Percentiles rank a stretch among this genome's conserved stretches.
phyloP scores from a whole-genome alignment of 305 asterid genomes.

The Solanum aculeatissimum region DNA sequence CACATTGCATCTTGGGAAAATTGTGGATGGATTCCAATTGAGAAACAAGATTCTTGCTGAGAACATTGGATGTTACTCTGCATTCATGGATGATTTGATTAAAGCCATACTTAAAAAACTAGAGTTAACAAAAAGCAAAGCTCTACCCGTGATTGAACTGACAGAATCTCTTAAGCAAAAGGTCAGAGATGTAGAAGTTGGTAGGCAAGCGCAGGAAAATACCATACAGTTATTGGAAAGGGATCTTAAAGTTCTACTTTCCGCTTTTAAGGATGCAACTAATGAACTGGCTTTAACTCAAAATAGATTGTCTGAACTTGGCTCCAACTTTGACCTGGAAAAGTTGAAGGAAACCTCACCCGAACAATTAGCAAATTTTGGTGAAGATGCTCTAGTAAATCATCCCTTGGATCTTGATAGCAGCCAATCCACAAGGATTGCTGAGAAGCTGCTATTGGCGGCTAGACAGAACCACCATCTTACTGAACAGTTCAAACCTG shows the following conservation, averaged over 20 bases:
- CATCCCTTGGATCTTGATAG: slow-evolving; percentile 19
- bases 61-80: slow-evolving; percentile 39
- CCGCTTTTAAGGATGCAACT: slow-evolving; percentile 69
- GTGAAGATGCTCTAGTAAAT: slow-evolving; percentile 16
- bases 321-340: slow-evolving; percentile 27
- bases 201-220: slow-evolving; percentile 42
- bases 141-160: slow-evolving; percentile 20
- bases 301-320: slow-evolving; percentile 25
- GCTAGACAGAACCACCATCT: slow-evolving; percentile 41
- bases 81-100: slow-evolving; percentile 46
- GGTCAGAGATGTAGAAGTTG: slow-evolving; percentile 36
- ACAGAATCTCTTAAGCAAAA: slow-evolving; percentile 42
- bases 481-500: slow-evolving; percentile 28
- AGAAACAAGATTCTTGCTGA: slow-evolving; percentile 56
- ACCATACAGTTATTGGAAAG: slow-evolving; percentile 38
- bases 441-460: slow-evolving; percentile 54
- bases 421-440: slow-evolving; percentile 28
- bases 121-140: slow-evolving; percentile 28
- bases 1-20: slow-evolving; percentile 34
- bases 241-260: slow-evolving; percentile 38
- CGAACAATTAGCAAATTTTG: slow-evolving; percentile 19
- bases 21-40: slow-evolving; percentile 48
- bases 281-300: slow-evolving; percentile 37
- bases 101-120: slow-evolving; percentile 37
- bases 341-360: slow-evolving; percentile 23